Conservation (phyloP, 1,284 basidiomycete genomes). For the Pisolithus thermaeus region DNA sequence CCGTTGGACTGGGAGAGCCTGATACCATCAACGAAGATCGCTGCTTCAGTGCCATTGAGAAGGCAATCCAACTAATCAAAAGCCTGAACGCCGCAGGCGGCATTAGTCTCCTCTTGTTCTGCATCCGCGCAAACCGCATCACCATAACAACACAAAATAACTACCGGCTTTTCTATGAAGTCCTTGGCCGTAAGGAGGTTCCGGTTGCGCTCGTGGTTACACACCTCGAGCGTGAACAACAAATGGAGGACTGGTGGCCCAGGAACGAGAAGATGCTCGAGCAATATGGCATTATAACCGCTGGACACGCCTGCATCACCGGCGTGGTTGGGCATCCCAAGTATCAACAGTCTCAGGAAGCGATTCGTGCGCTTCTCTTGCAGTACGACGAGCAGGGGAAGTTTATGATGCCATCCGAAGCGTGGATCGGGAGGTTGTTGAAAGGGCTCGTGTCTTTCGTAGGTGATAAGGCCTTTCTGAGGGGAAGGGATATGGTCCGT, state of each 20-base stretch:
- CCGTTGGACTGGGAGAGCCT: conserved; percentile 27
- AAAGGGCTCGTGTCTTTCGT: conserved; percentile 18
- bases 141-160: conserved; percentile 18
- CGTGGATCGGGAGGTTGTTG: conserved; percentile 22
- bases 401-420: conserved; percentile 25
- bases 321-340: conserved; percentile 15
- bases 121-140: conserved; percentile 25
- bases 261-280: conserved; percentile 20
- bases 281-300: conserved; percentile 15
- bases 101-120: conserved; percentile 27
- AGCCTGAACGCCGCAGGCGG: conserved; percentile 21
- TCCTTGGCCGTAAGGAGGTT: conserved; percentile 26
- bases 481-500: conserved; percentile 19
- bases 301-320: conserved; percentile 26
- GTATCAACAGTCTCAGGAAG: conserved; percentile 14
- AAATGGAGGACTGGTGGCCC: conserved; percentile 29
- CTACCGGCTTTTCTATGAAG: conserved; percentile 26
- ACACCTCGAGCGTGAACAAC: conserved; percentile 22
- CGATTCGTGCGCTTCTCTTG: conserved; percentile 12
- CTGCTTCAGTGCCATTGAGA: conserved; percentile 25
- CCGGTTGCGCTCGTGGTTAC: conserved; percentile 29
- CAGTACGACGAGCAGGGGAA: conserved; percentile 20
- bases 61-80: conserved; percentile 23
- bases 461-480: conserved; percentile 17
- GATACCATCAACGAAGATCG: conserved; percentile 9